A percentile compares a stretch with the other conserved stretches of the same genome.
Conservation (phyloP, 352 stramenopile genomes). For the Globisporangium cylindrosporum region DNA sequence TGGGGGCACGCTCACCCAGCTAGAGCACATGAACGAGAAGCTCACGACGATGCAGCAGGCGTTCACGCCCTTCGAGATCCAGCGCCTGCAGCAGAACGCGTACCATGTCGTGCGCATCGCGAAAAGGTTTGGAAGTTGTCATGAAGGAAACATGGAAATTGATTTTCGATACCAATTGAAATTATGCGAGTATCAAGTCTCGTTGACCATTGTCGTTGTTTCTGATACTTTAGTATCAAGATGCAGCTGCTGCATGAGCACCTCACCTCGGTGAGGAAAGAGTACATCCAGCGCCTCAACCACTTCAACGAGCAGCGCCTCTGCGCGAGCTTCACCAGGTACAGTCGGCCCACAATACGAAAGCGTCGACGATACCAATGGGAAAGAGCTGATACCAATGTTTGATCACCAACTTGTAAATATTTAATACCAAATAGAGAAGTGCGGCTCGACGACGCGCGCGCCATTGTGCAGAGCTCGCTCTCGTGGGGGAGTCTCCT, state of each 20-base stretch:
- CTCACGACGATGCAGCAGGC: slow-evolving; percentile 74
- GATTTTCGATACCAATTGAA: slow-evolving; percentile 3
- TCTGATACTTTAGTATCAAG: slow-evolving; percentile 43
- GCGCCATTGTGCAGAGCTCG: slow-evolving; percentile 65
- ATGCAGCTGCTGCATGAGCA: slow-evolving; percentile 48
- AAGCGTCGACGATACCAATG: background rate
- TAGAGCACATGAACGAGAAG: slow-evolving; percentile 61
- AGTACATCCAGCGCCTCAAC: slow-evolving; percentile 41
- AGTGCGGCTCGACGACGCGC: slow-evolving; percentile 65
- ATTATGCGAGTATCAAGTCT: background rate
- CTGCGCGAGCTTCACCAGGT: slow-evolving; percentile 43
- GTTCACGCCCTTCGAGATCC: slow-evolving; percentile 72
- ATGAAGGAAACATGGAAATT: background rate
- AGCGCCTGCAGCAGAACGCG: slow-evolving; percentile 59
- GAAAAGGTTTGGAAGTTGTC: slow-evolving; percentile 36
- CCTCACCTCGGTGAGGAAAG: slow-evolving; percentile 36
- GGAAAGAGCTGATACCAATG: background rate
- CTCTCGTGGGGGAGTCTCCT: slow-evolving; percentile 34
- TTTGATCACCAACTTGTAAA: background rate
- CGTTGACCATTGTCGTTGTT: background rate
- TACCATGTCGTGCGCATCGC: slow-evolving; percentile 67
- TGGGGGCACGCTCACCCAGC: slow-evolving; percentile 23
- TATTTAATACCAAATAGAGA: slow-evolving; percentile 20
- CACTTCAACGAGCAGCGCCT: slow-evolving; percentile 48
- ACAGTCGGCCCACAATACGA: background rate